These are phyloP conservation scores for Gypsophila paniculata DNA, from an alignment of 179 eudicot species.

Conservation along the genomic window DNA sequence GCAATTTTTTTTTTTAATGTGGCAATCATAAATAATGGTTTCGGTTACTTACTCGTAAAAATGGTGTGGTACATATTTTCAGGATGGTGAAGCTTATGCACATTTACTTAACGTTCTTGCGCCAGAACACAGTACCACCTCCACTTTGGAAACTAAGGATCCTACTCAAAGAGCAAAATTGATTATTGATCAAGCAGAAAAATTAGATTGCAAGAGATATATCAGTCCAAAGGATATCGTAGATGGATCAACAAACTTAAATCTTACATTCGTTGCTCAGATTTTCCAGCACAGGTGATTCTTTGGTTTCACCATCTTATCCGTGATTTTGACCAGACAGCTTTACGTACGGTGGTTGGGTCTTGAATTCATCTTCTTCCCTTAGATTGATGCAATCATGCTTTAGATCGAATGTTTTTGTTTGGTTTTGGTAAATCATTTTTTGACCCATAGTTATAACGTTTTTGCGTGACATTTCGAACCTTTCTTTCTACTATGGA, in stretches of 20 bases:
- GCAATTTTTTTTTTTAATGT: slow-evolving; percentile 7
- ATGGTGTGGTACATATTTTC: slow-evolving; percentile 27
- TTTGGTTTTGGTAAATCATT: neutral
- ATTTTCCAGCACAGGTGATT: slow-evolving; percentile 70
- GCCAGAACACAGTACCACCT: slow-evolving; percentile 58
- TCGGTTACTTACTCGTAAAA: slow-evolving; percentile 7
- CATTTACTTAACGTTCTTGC: slow-evolving; percentile 81
- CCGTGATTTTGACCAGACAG: slow-evolving; percentile 4
- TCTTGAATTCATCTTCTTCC: neutral
- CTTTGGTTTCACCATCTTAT: slow-evolving; percentile 4
- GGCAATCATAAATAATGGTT: neutral
- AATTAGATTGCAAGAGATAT: slow-evolving; percentile 65
- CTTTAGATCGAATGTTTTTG: neutral
- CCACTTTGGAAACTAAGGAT: slow-evolving; percentile 52
- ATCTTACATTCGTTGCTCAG: slow-evolving; percentile 80
- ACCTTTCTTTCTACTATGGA: neutral
- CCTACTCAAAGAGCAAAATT: slow-evolving; percentile 68
- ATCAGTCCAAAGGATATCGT: slow-evolving; percentile 72
- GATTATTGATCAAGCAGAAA: slow-evolving; percentile 76
- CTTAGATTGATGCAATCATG: no score
- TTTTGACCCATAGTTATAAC: neutral
- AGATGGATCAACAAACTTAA: slow-evolving; percentile 74
- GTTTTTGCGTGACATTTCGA: neutral
- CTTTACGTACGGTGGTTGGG: neutral
- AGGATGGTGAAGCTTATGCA: slow-evolving; percentile 93